Evolutionary conservation across 2,329 filamentous ascomycete species (phyloP).

Genomic region (Calonectria pteridis): DNA sequence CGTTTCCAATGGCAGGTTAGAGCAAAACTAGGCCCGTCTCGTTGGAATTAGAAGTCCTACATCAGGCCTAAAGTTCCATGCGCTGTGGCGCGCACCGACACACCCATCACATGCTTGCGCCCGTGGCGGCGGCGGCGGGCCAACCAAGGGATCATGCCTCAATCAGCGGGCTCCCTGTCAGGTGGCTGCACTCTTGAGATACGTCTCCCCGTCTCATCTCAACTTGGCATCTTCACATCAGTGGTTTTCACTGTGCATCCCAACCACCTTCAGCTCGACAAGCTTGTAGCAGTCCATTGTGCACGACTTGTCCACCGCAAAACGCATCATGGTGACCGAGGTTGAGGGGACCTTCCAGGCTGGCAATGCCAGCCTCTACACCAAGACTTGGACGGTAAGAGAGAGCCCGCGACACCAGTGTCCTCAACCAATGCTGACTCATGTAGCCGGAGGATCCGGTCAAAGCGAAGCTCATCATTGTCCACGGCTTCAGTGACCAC

Average conservation of each 20-base stretch:
- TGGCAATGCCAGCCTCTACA: slow-evolving; percentile 62
- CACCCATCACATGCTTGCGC: slow-evolving; percentile 18
- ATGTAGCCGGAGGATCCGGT: slow-evolving; percentile 65
- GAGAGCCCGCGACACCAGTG: not conserved
- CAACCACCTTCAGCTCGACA: not conserved
- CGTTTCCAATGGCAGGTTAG: not conserved
- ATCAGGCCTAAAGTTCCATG: not conserved
- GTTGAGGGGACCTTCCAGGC: slow-evolving; percentile 65
- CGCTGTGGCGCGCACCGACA: slow-evolving; percentile 11
- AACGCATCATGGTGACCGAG: slow-evolving; percentile 51
- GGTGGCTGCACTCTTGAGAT: not conserved
- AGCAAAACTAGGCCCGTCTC: not conserved
- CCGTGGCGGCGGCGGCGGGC: not conserved
- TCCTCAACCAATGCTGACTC: slow-evolving; percentile 23
- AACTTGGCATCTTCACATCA: not conserved
- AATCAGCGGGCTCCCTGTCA: slow-evolving; percentile 1
- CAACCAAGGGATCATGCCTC: slow-evolving; percentile 7
- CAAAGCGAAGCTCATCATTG: slow-evolving; percentile 81
- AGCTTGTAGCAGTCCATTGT: not conserved
- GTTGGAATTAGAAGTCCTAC: not conserved
- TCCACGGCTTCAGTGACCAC: slow-evolving; percentile 94
- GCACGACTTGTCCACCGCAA: not conserved
- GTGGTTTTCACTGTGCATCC: not conserved
- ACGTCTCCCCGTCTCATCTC: not conserved
- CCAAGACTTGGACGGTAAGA: slow-evolving; percentile 71